These are phyloP conservation scores for Botrytis aclada DNA, from an alignment of 2,329 filamentous ascomycete species.

Conservation along the genomic window DNA sequence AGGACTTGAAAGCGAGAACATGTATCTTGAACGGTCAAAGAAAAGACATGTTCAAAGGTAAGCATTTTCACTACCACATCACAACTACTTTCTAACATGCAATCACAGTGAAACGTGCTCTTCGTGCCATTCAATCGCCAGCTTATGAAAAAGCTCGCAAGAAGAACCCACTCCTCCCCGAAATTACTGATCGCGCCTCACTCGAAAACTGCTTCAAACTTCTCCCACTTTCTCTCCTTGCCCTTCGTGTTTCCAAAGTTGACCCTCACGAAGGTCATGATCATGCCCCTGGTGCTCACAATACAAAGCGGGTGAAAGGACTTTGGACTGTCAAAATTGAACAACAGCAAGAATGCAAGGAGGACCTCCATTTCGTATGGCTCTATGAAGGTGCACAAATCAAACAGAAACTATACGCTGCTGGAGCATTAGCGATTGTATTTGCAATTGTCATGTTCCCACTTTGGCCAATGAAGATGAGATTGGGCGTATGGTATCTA, in stretches of 20 bases:
- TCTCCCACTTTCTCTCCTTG: constrained; percentile 89
- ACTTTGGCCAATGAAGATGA: constrained; percentile 87
- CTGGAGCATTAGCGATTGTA: constrained; percentile 75
- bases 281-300: constrained; percentile 60
- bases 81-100: constrained; percentile 19
- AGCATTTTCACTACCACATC: constrained; percentile 17
- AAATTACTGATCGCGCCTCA: constrained; percentile 80
- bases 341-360: constrained; percentile 84
- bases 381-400: constrained; percentile 91
- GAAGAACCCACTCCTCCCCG: constrained; percentile 86
- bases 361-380: constrained; percentile 95
- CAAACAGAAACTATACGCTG: constrained; percentile 90
- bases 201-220: constrained; percentile 95
- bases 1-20: constrained; percentile 84
- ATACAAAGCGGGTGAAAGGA: constrained; percentile 87
- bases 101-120: constrained; percentile 81
- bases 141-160: constrained; percentile 85
- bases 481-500: constrained; percentile 94
- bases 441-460: constrained; percentile 93
- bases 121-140: constrained; percentile 83
- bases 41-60: constrained; percentile 97
- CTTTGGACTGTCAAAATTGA: constrained; percentile 95
- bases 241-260: constrained; percentile 80
- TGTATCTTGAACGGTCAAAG: constrained; percentile 94
- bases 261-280: constrained; percentile 75